A percentile compares a stretch with the other conserved stretches of the same genome.
Evolutionary conservation across 495 filamentous ascomycete species (phyloP).

Genomic region (Trichoderma gamsii): DNA sequence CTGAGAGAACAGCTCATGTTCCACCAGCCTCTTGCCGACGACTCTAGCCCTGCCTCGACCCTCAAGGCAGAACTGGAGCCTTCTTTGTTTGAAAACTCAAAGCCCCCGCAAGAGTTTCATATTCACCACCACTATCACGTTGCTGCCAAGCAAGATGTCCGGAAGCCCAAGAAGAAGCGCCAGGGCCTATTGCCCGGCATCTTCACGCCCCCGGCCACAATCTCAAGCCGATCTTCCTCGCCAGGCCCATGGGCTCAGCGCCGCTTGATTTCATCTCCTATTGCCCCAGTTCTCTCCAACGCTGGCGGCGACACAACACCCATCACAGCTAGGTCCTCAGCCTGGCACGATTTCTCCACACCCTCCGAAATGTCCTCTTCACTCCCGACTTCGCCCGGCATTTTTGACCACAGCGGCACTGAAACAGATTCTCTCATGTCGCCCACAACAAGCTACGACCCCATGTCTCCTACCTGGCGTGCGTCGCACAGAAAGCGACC

Average conservation of each 20-base stretch:
- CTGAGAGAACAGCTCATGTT: slow-evolving; percentile 76
- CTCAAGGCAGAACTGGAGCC: slow-evolving; percentile 64
- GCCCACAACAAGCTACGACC: slow-evolving; percentile 60
- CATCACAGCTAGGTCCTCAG: slow-evolving; percentile 35
- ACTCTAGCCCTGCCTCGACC: slow-evolving; percentile 41
- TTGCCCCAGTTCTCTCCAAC: not conserved
- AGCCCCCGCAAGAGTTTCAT: slow-evolving; percentile 68
- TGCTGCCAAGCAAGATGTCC: slow-evolving; percentile 53
- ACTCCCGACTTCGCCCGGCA: slow-evolving; percentile 69
- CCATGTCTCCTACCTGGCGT: slow-evolving; percentile 50
- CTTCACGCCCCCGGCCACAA: slow-evolving; percentile 48
- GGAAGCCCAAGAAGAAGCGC: slow-evolving; percentile 66
- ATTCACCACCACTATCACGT: slow-evolving; percentile 91
- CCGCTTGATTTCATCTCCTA: slow-evolving; percentile 19
- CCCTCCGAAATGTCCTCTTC: slow-evolving; percentile 66
- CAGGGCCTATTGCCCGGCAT: slow-evolving; percentile 51
- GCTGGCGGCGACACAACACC: not conserved
- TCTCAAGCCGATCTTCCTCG: slow-evolving; percentile 25
- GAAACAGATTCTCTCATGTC: slow-evolving; percentile 64
- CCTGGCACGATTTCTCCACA: slow-evolving; percentile 29
- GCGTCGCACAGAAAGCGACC: slow-evolving; percentile 45
- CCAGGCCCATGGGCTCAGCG: slow-evolving; percentile 18
- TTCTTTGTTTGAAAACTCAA: slow-evolving; percentile 25
- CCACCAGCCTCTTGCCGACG: slow-evolving; percentile 59
- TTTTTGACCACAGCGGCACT: slow-evolving; percentile 66